Evolutionary conservation across 768 basidiomycete genomes (phyloP).

Genomic region (Dendrothele bispora): DNA sequence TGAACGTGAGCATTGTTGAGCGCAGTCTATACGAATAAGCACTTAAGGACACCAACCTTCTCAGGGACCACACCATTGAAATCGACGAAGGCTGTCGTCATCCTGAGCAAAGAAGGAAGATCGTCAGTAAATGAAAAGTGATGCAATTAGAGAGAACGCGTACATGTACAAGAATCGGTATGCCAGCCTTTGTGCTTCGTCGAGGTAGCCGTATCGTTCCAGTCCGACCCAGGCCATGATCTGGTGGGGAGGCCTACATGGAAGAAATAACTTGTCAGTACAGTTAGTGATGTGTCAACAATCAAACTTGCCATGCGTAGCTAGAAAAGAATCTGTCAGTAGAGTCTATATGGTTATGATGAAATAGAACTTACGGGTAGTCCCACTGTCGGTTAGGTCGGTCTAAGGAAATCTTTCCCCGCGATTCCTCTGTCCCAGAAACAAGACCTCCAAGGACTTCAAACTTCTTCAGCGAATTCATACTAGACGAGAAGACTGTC

Average conservation of each 20-base stretch:
- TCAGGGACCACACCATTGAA: slow-evolving; percentile 98
- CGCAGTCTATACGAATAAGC: background rate
- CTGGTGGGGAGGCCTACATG: slow-evolving; percentile 88
- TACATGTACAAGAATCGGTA: slow-evolving; percentile 99
- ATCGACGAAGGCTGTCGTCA: slow-evolving; percentile 93
- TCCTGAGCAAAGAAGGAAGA: slow-evolving; percentile 48
- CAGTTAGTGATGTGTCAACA: background rate
- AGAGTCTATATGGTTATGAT: slow-evolving; percentile 1
- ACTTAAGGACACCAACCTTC: slow-evolving; percentile 61
- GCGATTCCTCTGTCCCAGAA: slow-evolving; percentile 94
- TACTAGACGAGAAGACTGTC: slow-evolving; percentile 42
- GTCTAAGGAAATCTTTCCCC: slow-evolving; percentile 93
- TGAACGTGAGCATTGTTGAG: background rate
- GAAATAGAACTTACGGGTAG: slow-evolving; percentile 69
- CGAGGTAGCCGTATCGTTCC: slow-evolving; percentile 92
- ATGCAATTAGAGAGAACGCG: slow-evolving; percentile 11
- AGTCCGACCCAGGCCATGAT: slow-evolving; percentile 99
- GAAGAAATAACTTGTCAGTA: slow-evolving; percentile 12
- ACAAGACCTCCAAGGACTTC: slow-evolving; percentile 95
- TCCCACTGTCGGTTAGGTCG: slow-evolving; percentile 99
- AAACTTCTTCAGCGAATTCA: slow-evolving; percentile 89
- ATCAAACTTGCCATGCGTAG: slow-evolving; percentile 60
- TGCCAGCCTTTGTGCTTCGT: slow-evolving; percentile 89
- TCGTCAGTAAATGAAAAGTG: too few species aligned
- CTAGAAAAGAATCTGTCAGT: slow-evolving; percentile 32